Percentiles rank a stretch among this genome's conserved stretches.
Conservation (phyloP, 2,329 filamentous ascomycete genomes). For the Fusarium temperatum region DNA sequence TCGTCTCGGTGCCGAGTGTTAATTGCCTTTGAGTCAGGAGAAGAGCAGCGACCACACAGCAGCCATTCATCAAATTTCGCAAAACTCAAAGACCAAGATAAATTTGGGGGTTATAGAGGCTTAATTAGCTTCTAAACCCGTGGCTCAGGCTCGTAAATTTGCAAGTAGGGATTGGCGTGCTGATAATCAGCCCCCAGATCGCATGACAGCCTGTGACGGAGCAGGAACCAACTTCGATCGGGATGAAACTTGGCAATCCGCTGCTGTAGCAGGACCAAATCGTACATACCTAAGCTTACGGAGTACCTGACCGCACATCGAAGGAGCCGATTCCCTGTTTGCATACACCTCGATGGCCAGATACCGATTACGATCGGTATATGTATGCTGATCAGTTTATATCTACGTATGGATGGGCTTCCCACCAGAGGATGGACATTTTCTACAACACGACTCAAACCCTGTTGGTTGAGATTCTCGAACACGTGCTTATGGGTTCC, state of each 20-base stretch:
- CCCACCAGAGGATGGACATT: background rate
- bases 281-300: background rate
- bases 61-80: slow-evolving; percentile 3
- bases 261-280: background rate
- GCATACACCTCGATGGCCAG: background rate
- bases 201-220: background rate
- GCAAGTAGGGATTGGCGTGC: background rate
- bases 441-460: background rate
- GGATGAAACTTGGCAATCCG: slow-evolving; percentile 23
- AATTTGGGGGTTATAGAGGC: background rate
- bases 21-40: slow-evolving; percentile 25
- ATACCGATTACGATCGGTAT: background rate
- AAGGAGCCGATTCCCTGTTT: background rate
- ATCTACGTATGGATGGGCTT: background rate
- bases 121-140: background rate
- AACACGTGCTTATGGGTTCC: background rate
- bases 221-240: slow-evolving; percentile 5
- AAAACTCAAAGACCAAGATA: background rate
- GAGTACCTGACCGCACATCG: background rate
- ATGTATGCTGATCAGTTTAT: slow-evolving; percentile 3
- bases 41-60: background rate
- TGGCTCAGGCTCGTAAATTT: background rate
- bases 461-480: background rate
- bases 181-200: background rate
- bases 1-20: slow-evolving; percentile 7